Evolutionary conservation across 345 rosid genomes (phyloP).

Genomic region (Microthlaspi erraticum): DNA sequence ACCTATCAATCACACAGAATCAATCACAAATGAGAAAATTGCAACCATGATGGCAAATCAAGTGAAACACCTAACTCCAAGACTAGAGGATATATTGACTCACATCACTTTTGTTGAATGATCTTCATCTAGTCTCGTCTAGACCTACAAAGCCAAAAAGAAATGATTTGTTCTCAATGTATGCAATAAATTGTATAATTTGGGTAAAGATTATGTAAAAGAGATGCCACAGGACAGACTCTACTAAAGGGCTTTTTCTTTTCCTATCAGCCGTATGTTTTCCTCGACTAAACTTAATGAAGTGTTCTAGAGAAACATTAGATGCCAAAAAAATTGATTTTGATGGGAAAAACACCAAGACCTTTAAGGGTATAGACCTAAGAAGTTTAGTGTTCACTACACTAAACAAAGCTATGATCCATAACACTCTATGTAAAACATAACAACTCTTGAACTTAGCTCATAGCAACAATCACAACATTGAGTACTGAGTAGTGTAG

Average conservation of each 20-base stretch:
- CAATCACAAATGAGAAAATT: conserved; percentile 3
- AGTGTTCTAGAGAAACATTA: neutral
- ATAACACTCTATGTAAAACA: neutral
- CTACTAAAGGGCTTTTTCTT: neutral
- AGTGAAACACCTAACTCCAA: conserved; percentile 37
- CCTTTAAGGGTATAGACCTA: too few relatives aligned
- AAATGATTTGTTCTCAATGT: conserved; percentile 46
- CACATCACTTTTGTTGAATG: conserved; percentile 55
- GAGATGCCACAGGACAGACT: conserved; percentile 15
- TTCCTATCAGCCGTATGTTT: neutral
- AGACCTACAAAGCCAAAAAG: conserved; percentile 78
- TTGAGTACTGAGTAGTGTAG: too few relatives aligned
- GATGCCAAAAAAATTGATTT: neutral
- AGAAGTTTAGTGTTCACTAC: neutral
- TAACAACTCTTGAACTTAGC: neutral
- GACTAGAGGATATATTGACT: conserved; percentile 48
- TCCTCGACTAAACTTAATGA: neutral
- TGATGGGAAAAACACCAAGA: too few relatives aligned
- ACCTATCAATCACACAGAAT: conserved; percentile 14
- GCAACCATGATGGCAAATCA: conserved; percentile 4
- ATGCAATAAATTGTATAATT: conserved; percentile 41
- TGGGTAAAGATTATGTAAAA: neutral
- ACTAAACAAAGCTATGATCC: neutral
- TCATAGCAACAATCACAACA: neutral
- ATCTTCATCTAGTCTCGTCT: conserved; percentile 89